These are phyloP conservation scores for Citrus reticulata DNA, from an alignment of 345 rosid species.

Conservation along the genomic window DNA sequence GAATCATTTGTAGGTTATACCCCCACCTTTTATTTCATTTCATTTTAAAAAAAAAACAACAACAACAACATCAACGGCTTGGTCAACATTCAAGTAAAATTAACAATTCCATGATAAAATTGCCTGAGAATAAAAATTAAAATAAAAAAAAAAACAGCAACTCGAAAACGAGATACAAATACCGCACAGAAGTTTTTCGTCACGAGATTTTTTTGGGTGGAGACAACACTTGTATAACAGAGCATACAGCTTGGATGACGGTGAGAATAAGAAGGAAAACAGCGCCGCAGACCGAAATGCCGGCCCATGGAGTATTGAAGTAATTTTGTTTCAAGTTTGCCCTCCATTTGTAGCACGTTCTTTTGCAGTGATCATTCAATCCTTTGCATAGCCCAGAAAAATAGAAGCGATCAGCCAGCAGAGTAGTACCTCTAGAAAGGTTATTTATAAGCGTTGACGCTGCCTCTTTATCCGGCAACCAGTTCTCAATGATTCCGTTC, in stretches of 20 bases:
- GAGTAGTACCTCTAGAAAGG: conserved; percentile 1
- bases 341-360: not conserved
- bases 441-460: conserved; percentile 11
- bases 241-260: conserved; percentile 13
- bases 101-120: too few relatives aligned
- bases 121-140: too few relatives aligned
- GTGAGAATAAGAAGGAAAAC: conserved; percentile 14
- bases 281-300: conserved; percentile 17
- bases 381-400: not conserved
- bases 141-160: too few relatives aligned
- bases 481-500: conserved; percentile 5
- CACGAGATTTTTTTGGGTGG: not conserved
- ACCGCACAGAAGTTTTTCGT: too few relatives aligned
- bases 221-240: not conserved
- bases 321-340: conserved; percentile 17
- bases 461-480: not conserved
- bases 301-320: conserved; percentile 22
- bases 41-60: too few relatives aligned
- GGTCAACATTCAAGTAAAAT: too few relatives aligned
- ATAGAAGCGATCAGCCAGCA: not conserved
- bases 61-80: too few relatives aligned
- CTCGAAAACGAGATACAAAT: too few relatives aligned
- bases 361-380: conserved; percentile 5
- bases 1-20: too few relatives aligned
- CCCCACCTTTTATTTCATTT: too few relatives aligned